These are phyloP conservation scores for Coniophora puteana DNA, from an alignment of 1,284 basidiomycete species.

Conservation along the genomic window DNA sequence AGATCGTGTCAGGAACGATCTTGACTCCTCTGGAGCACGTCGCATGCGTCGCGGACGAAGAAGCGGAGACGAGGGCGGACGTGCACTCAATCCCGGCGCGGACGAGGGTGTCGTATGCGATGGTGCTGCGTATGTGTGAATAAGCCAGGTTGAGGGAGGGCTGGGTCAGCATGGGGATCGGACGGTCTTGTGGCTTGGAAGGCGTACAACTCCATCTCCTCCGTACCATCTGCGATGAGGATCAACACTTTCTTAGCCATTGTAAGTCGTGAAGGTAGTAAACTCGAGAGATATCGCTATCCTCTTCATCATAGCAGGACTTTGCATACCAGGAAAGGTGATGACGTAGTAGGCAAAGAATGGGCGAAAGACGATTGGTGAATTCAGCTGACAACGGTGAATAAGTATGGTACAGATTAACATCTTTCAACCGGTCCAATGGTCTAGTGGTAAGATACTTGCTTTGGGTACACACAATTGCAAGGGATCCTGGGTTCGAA, in stretches of 20 bases:
- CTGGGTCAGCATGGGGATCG: neutral
- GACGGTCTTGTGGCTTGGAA: slow-evolving; percentile 7
- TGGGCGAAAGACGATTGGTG: no score
- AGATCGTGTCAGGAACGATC: slow-evolving; percentile 65
- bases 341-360: no score
- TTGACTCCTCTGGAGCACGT: slow-evolving; percentile 73
- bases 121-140: slow-evolving; percentile 57
- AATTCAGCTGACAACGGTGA: no score
- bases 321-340: no score
- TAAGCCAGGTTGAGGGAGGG: neutral
- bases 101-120: slow-evolving; percentile 77
- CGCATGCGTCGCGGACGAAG: slow-evolving; percentile 39
- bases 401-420: no score
- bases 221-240: slow-evolving; percentile 85
- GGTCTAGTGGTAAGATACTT: slow-evolving; percentile 52
- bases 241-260: slow-evolving; percentile 51
- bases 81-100: slow-evolving; percentile 64
- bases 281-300: no score
- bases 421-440: slow-evolving; percentile 26
- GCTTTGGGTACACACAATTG: slow-evolving; percentile 39
- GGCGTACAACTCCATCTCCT: slow-evolving; percentile 85
- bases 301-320: no score
- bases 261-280: neutral
- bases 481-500: slow-evolving; percentile 51
- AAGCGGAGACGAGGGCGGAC: slow-evolving; percentile 56